phyloP scores from a whole-genome alignment of 345 rosid genomes.

The Citrus trifoliata region DNA sequence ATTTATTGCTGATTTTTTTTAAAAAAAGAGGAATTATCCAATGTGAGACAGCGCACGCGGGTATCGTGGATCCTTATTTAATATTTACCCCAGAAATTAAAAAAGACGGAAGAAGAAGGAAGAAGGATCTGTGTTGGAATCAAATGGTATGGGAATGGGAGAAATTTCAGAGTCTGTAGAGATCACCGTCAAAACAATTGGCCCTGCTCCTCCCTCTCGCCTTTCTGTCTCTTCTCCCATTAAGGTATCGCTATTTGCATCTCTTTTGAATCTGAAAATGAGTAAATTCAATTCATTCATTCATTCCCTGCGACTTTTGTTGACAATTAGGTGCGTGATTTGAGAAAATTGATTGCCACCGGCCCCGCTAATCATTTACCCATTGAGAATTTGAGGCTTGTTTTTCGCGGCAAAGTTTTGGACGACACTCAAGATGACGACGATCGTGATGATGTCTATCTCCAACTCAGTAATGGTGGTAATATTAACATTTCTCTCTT shows the following conservation, averaged over 20 bases:
- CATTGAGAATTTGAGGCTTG: slow-evolving; percentile 56
- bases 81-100: too few relatives aligned
- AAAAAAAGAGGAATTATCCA: background rate
- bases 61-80: background rate
- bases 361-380: slow-evolving; percentile 44
- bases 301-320: slow-evolving; percentile 3
- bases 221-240: slow-evolving; percentile 53
- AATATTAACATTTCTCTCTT: slow-evolving; percentile 5
- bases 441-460: slow-evolving; percentile 34
- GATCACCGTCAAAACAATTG: slow-evolving; percentile 61
- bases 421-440: slow-evolving; percentile 59
- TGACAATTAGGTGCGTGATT: slow-evolving; percentile 49
- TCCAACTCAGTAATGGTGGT: slow-evolving; percentile 56
- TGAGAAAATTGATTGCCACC: slow-evolving; percentile 59
- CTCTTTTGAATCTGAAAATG: background rate
- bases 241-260: slow-evolving; percentile 29
- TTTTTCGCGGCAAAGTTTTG: slow-evolving; percentile 63
- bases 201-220: slow-evolving; percentile 74
- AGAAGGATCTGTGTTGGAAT: background rate
- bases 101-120: background rate
- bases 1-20: background rate
- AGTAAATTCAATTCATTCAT: background rate
- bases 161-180: slow-evolving; percentile 9
- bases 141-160: slow-evolving; percentile 11
- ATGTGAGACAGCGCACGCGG: background rate